Percentiles rank a stretch among this genome's conserved stretches.
Evolutionary conservation across 1,139 yeast genomes (phyloP).

Genomic region (Taphrina communis): DNA sequence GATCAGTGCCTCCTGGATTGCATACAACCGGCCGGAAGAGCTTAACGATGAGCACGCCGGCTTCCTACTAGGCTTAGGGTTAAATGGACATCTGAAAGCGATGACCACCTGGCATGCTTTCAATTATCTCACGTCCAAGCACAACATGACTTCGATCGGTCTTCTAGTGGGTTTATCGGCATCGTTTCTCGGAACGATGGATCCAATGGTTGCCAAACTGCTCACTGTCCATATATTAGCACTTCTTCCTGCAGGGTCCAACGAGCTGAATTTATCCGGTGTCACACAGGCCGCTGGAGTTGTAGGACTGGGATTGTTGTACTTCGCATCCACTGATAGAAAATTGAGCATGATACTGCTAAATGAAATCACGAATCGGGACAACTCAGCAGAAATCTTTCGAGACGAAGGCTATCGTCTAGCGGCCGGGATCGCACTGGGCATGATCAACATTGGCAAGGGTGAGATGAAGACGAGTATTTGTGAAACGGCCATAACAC

Average conservation of each 20-base stretch:
- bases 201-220: constrained; percentile 84
- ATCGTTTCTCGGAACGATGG: constrained; percentile 81
- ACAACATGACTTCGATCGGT: constrained; percentile 83
- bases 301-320: constrained; percentile 85
- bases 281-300: constrained; percentile 91
- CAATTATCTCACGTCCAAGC: constrained; percentile 90
- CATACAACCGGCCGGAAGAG: constrained; percentile 76
- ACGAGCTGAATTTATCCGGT: constrained; percentile 81
- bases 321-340: constrained; percentile 77
- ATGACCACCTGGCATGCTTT: constrained; percentile 97
- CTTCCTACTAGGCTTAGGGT: constrained; percentile 85
- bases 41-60: constrained; percentile 91
- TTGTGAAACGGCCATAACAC: constrained; percentile 74
- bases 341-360: constrained; percentile 84
- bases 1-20: constrained; percentile 90
- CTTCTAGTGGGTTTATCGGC: constrained; percentile 91
- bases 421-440: constrained; percentile 88
- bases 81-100: constrained; percentile 82
- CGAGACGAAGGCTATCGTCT: constrained; percentile 82
- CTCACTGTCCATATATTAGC: constrained; percentile 94
- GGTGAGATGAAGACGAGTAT: constrained; percentile 69
- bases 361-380: constrained; percentile 62
- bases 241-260: constrained; percentile 85
- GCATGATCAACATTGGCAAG: constrained; percentile 82
- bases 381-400: constrained; percentile 23